A percentile compares a stretch with the other conserved stretches of the same genome.
These are phyloP conservation scores for Neoboletus subvelutipes DNA, from an alignment of 768 basidiomycete species.

Conservation along the genomic window DNA sequence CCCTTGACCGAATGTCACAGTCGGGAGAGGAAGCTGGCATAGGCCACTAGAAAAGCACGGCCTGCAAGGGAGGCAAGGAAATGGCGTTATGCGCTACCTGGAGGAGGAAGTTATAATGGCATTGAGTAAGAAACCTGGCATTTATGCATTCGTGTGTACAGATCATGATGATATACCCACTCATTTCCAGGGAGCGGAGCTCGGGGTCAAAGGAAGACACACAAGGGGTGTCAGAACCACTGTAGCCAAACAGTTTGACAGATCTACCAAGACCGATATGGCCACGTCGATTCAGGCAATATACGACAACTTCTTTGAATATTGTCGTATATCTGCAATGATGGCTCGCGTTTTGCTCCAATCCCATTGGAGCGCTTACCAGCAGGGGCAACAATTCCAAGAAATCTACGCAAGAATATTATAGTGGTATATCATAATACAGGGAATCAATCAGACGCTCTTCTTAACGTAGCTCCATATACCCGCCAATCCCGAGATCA, in stretches of 20 bases:
- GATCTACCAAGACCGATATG: constrained; percentile 38
- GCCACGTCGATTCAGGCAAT: constrained; percentile 30
- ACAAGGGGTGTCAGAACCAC: constrained; percentile 36
- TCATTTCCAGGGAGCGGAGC: constrained; percentile 42
- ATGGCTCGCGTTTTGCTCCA: constrained; percentile 16
- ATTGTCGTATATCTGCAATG: constrained; percentile 22
- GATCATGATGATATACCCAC: constrained; percentile 38
- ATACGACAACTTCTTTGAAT: constrained; percentile 33
- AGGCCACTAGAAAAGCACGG: constrained; percentile 22
- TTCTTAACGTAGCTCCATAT: constrained; percentile 95
- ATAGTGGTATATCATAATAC: constrained; percentile 40
- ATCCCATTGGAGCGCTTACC: constrained; percentile 33
- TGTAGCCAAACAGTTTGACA: constrained; percentile 34
- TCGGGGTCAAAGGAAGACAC: constrained; percentile 41
- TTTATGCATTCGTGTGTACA: constrained; percentile 38
- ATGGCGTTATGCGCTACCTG: constrained; percentile 22
- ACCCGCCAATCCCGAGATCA: constrained; percentile 89
- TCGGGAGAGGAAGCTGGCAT: constrained; percentile 32
- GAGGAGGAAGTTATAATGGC: constrained; percentile 31
- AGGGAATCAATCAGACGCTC: constrained; percentile 63
- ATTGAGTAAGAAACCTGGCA: constrained; percentile 36
- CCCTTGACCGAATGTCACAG: constrained; percentile 30
- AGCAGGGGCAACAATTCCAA: constrained; percentile 11
- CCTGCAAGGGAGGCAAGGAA: constrained; percentile 24
- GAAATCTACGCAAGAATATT: constrained; percentile 46